Evolutionary conservation across 768 basidiomycete species (phyloP), one percentile per base, ranked within the genome.

Genomic region (Tricholoma flavovirens): DNA sequence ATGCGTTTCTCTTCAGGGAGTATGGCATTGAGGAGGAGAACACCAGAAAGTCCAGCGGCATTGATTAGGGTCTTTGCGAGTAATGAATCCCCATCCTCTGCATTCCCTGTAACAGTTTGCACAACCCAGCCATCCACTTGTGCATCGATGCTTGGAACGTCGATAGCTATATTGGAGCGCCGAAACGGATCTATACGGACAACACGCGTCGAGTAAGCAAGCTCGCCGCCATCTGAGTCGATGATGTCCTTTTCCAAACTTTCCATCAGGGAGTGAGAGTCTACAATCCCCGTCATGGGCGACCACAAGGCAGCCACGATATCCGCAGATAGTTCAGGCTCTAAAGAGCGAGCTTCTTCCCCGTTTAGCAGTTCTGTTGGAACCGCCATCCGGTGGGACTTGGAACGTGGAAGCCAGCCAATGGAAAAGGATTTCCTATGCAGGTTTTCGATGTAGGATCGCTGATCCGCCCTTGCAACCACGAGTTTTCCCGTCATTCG

Each of bases 401-500:
- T 53, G 3, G 77, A 79, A 58, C 75, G 69, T 17, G 70, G 66
- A 0, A 84, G 81, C 75, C 83, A 81, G 4, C 67, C 58, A 14
- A 93, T 74, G 51, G 68, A 68, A 48, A 73, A 71, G 2, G 86
- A 83, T 65, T 90, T 89, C 14, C 72, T 67, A 58, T 88, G 78
- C 2, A 98, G 80, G 17, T 75, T 67, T 55, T 87, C 75, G 36
- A 98, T 78, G 69, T 96, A 96, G 0, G 75, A 60, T 36, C 71
- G 75, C 62, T 98, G 93, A 50, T 78, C 74, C 15, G 74, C 69
- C 15, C 77, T 81, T 0, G 91, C 96, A 38, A 98, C 88, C 1
- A 98, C 84, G 15, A 99, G 86, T 72, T 98, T 99, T 38, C 94
- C 93, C 0, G 83, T 82, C 68, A 87, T 89, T 46, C 77, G 78